Base-by-base conservation (phyloP, 495 filamentous ascomycete genomes). In the Aspergillus bridgeri region DNA sequence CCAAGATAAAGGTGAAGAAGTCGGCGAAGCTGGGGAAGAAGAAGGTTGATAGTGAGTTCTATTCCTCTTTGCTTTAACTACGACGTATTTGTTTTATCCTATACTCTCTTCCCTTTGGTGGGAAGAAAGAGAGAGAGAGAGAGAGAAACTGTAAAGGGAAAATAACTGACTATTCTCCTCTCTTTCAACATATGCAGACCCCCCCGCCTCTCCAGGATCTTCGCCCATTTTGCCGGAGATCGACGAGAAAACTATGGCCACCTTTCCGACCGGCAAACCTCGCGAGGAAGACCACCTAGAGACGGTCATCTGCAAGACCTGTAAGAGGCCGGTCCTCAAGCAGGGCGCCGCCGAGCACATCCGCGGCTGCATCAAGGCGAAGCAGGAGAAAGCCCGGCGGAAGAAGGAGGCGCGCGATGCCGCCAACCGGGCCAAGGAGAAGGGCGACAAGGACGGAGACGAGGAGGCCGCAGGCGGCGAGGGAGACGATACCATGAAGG, bases 341-440 rank as follows among this genome's bases (percentile, higher is more conserved):
- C 75, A 78, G 6, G 80, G 77, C 5, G 82, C 82, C 4, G 80
- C 78, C 25, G 81, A 83, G 0, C 90, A 95, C 67, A 82, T 89
- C 52, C 80, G 81, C 19, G 76, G 79, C 11, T 95, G 90, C 57
- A 69, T 90, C 58, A 85, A 82, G 56, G 83, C 83, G n/a, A 93
- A 92, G 70, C 86, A 85, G 11, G 87, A 89, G 69, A 86, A 87
- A 56, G 89, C 90, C 70, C 89, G 92, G 66, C 87, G 87, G 65
- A 86, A 86, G 51, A 87, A 90, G 48, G 89, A 91, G 61, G 88
- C 86, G 6, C 80, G 83, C 38, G 86, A 87, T 50, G 81, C 83
- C 42, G 80, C 80, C n/a, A 87, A 88, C 54, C 81, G 84, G 54
- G 81, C 70, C 5, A 75, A 86, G 54, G 79, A 84, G 56, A 83